phyloP scores from a whole-genome alignment of 73 alveolate genomes.

The Tetrahymena thermophila region DNA sequence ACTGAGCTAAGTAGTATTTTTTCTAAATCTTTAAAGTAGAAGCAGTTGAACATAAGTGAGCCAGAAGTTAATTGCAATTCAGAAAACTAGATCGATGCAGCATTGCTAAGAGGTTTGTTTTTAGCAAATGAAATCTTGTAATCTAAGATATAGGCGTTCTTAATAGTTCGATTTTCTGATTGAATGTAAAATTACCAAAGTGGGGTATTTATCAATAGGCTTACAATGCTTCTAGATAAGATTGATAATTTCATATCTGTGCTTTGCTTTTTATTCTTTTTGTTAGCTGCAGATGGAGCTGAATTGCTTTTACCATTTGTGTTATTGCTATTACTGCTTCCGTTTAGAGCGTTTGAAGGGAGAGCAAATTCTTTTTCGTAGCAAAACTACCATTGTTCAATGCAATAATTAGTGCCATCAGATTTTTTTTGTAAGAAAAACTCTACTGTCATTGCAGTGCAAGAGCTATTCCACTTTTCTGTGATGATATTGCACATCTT shows the following conservation, averaged over 20 bases:
- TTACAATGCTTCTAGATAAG: not conserved
- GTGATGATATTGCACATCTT: not conserved
- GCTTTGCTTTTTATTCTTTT: not conserved
- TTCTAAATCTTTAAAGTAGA: not conserved
- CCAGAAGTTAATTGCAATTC: not conserved
- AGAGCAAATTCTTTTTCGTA: not conserved
- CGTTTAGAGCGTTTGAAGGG: not conserved
- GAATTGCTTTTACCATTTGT: not conserved
- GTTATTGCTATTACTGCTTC: not conserved
- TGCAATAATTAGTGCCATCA: not conserved
- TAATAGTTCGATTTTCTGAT: not conserved
- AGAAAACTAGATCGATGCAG: not conserved
- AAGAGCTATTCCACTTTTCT: not conserved
- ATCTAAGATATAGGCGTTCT: not conserved
- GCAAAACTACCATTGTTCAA: not conserved
- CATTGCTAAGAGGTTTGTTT: not conserved
- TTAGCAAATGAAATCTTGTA: not conserved
- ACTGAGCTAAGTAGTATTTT: not conserved
- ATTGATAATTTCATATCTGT: not conserved
- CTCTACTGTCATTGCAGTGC: not conserved
- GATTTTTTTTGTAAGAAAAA: not conserved
- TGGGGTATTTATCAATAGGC: not conserved
- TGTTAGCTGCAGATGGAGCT: not conserved
- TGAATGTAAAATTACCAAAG: not conserved
- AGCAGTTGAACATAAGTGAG: not conserved